These are phyloP conservation scores for Neurospora sp. DNA, from an alignment of 495 filamentous ascomycete genomes.

Conservation along the genomic window DNA sequence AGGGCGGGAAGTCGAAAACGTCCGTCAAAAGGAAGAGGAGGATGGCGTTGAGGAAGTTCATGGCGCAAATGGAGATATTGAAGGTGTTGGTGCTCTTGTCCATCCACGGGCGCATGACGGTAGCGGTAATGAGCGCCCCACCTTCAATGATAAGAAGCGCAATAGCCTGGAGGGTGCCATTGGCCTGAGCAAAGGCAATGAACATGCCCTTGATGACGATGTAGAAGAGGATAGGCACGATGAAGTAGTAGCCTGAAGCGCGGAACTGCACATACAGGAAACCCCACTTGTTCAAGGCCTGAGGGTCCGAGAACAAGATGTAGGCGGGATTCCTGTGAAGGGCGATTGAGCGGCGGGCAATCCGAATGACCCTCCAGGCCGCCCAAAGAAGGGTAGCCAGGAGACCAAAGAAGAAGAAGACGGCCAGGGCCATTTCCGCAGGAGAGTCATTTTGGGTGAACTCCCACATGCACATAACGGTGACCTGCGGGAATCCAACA, in stretches of 20 bases:
- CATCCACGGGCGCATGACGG: conserved; percentile 89
- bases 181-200: conserved; percentile 69
- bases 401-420: conserved; percentile 84
- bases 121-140: conserved; percentile 63
- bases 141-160: conserved; percentile 81
- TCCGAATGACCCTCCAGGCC: conserved; percentile 74
- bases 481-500: conserved; percentile 91
- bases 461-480: conserved; percentile 89
- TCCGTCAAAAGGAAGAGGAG: conserved; percentile 78
- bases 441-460: conserved; percentile 77
- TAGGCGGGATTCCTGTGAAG: conserved; percentile 97
- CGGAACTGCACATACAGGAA: conserved; percentile 98
- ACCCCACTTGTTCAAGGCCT: conserved; percentile 93
- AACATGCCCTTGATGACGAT: conserved; percentile 83
- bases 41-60: conserved; percentile 87
- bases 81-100: conserved; percentile 97
- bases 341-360: conserved; percentile 76
- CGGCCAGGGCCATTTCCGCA: conserved; percentile 77
- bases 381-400: conserved; percentile 75
- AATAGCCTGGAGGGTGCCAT: conserved; percentile 71
- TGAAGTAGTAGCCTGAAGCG: conserved; percentile 93
- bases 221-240: conserved; percentile 73
- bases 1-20: conserved; percentile 70
- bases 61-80: conserved; percentile 82
- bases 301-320: conserved; percentile 91